Conservation (phyloP, 1,284 basidiomycete species). For the Agroathelia rolfsii region DNA sequence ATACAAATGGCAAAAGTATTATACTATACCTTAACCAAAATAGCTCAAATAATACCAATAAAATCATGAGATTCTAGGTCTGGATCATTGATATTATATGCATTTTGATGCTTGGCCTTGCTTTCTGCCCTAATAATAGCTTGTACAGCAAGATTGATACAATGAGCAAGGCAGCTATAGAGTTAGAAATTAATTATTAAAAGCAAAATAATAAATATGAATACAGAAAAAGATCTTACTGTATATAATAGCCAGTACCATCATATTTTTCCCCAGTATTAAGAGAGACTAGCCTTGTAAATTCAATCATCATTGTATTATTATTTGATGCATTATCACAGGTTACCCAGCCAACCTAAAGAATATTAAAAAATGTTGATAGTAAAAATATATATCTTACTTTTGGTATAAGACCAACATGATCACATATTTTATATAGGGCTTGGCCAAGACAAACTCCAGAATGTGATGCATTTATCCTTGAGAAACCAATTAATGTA, state of each 20-base stretch:
- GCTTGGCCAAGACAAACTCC: slow-evolving; percentile 23
- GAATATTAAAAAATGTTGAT: slow-evolving; percentile 4
- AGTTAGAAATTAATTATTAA: background rate
- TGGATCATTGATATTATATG: too few relatives aligned
- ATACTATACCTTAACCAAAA: slow-evolving; percentile 25
- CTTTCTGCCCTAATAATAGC: slow-evolving; percentile 21
- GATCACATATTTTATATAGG: slow-evolving; percentile 20
- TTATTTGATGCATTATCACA: slow-evolving; percentile 27
- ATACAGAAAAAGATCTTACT: slow-evolving; percentile 18
- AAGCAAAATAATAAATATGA: slow-evolving; percentile 3
- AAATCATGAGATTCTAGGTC: slow-evolving; percentile 14
- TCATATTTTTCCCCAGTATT: slow-evolving; percentile 10
- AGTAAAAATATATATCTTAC: slow-evolving; percentile 12
- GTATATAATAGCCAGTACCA: slow-evolving; percentile 10
- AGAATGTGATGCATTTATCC: too few relatives aligned
- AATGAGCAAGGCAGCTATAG: slow-evolving; percentile 26
- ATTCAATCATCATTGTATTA: slow-evolving; percentile 21
- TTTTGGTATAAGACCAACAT: slow-evolving; percentile 18
- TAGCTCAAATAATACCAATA: slow-evolving; percentile 20
- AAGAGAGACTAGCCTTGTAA: slow-evolving; percentile 11
- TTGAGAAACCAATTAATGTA: too few relatives aligned
- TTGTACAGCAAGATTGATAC: slow-evolving; percentile 29
- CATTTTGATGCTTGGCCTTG: slow-evolving; percentile 21
- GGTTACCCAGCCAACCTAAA: slow-evolving; percentile 25
- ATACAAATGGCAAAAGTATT: slow-evolving; percentile 7